phyloP scores from a whole-genome alignment of 768 basidiomycete genomes.

The Russula earlei region DNA sequence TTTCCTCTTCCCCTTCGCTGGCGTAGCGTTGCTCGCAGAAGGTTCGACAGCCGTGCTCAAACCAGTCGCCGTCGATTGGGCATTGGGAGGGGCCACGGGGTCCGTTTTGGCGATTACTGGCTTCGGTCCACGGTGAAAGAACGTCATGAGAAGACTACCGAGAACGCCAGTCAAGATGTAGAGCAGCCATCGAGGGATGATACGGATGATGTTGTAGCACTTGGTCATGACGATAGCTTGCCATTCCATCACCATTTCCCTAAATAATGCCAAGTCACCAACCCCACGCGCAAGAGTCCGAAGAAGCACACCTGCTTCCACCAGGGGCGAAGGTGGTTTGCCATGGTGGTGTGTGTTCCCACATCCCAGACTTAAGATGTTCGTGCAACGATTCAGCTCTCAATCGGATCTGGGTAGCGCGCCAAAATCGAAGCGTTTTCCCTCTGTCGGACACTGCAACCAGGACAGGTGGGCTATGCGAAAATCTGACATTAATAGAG shows the following conservation, averaged over 20 bases:
- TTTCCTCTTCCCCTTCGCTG: constrained; percentile 15
- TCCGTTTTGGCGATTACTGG: constrained; percentile 19
- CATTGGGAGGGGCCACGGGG: background rate
- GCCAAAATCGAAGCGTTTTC: constrained; percentile 73
- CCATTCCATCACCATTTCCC: constrained; percentile 61
- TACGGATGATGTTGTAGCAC: constrained; percentile 41
- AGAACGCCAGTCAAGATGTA: constrained; percentile 54
- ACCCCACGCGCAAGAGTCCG: background rate
- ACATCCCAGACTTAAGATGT: constrained; percentile 58
- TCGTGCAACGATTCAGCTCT: constrained; percentile 49
- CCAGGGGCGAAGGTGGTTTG: constrained; percentile 60
- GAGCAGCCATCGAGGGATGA: constrained; percentile 65
- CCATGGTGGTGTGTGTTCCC: constrained; percentile 62
- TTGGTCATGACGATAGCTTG: constrained; percentile 40
- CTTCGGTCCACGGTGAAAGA: constrained; percentile 41
- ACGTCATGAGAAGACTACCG: constrained; percentile 56
- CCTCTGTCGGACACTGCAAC: constrained; percentile 66
- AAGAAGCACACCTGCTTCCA: constrained; percentile 49
- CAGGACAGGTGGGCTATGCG: constrained; percentile 60
- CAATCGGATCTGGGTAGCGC: constrained; percentile 51
- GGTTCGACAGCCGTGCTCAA: constrained; percentile 6
- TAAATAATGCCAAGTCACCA: constrained; percentile 23
- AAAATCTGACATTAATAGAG: background rate
- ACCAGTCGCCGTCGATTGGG: background rate
- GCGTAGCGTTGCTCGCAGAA: constrained; percentile 1